Base-by-base conservation (phyloP, 2,329 filamentous ascomycete species). In the Epichloe hybrida region DNA sequence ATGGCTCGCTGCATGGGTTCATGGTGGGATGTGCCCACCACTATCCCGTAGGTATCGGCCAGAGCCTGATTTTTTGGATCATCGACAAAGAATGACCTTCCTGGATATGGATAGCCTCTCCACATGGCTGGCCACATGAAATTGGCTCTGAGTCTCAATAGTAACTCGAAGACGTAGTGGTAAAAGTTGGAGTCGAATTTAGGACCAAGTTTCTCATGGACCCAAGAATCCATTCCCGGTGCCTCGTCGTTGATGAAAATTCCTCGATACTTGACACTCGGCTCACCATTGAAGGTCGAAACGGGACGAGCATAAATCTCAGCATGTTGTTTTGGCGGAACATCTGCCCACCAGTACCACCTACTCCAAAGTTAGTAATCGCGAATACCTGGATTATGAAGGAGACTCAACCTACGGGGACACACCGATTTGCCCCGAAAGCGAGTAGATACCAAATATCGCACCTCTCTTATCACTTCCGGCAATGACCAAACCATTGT, bases 81-180 rank as follows among this genome's bases (percentile, higher is more conserved):
- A 46, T 84, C 81, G 0, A 78, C 72, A 56, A 79, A 78, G 64
- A 85, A 84, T 55, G 77, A 77, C 37, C 73, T 73, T 8, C 71
- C 70, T 0, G 70, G 72, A 3, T 66, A 66, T 2, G 70, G 71
- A 38, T 68, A 70, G 12, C 65, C 69, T 5, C 75, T 73, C 79
- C 81, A 84, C 74, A 80, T 80, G 0, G 81, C 79, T 0, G 80
- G 81, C 81, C 81, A 84, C 49, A 84, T 66, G 55, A 81, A 84
- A 59, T 84, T 84, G 2, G 79, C 62, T 59, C 72, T 75, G 20
- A 81, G 69, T 13, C 80, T 69, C 3, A 83, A 67, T 1, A 83
- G 64, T 5, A 85, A 69, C 58, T 85, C 81, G 54, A 84, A 84
- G 0, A 85, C 74, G 15, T 73, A 72, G 12, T 66, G 66, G 59